These are phyloP conservation scores for Phialophora chinensis DNA, from an alignment of 2,329 filamentous ascomycete genomes.

Conservation along the genomic window DNA sequence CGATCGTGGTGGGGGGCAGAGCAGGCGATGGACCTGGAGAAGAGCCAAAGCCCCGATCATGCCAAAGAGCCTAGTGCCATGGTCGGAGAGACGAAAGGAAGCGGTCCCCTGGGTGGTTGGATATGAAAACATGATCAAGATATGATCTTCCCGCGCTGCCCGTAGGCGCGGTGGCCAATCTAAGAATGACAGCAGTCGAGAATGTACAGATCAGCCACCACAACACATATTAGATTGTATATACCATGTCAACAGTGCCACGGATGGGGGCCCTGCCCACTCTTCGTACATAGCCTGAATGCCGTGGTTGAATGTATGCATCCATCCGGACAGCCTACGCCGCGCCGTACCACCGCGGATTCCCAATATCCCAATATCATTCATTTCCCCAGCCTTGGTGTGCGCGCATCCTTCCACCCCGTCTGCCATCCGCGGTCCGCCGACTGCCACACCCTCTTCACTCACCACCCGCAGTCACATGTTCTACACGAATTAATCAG, in stretches of 20 bases:
- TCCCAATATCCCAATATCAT: background rate
- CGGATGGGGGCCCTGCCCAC: background rate
- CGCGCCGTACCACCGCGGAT: background rate
- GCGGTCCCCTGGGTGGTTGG: conserved; percentile 3
- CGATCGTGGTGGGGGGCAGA: conserved; percentile 3
- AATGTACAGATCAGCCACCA: background rate
- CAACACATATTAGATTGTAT: background rate
- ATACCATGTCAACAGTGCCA: background rate
- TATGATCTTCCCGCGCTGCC: background rate
- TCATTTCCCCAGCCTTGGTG: background rate
- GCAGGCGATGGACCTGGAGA: conserved; percentile 9
- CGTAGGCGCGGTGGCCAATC: background rate
- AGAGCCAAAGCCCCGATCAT: background rate
- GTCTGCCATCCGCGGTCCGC: too few relatives aligned
- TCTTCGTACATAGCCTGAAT: background rate
- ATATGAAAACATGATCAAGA: background rate
- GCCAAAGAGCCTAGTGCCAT: background rate
- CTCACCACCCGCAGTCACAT: background rate
- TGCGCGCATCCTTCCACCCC: background rate
- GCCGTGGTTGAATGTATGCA: background rate
- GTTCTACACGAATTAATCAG: background rate
- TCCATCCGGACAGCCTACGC: background rate
- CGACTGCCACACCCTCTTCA: background rate
- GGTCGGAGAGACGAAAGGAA: background rate
- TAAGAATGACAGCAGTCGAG: background rate